Percentiles rank a stretch among this genome's conserved stretches.
Evolutionary conservation across 2,329 filamentous ascomycete genomes (phyloP).

Genomic region (Penicillium sp.): DNA sequence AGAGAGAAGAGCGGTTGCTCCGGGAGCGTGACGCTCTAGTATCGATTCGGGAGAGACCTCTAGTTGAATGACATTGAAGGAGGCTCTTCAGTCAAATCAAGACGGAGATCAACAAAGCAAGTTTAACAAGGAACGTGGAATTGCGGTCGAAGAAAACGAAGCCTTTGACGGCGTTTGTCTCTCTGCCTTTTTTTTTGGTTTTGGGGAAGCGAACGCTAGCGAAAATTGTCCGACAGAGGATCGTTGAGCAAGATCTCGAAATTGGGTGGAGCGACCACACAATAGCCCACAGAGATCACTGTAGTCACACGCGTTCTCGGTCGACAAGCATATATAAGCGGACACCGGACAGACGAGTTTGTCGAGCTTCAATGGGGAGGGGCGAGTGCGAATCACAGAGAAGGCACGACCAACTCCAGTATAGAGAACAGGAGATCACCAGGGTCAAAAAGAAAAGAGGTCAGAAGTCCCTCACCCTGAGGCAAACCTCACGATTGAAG

Average conservation of each 20-base stretch:
- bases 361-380: constrained; percentile 1
- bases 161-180: constrained; percentile 1
- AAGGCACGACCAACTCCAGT: not conserved
- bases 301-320: not conserved
- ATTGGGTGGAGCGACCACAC: not conserved
- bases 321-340: no score
- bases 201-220: constrained; percentile 5
- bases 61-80: constrained; percentile 39
- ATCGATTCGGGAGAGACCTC: constrained; percentile 26
- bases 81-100: constrained; percentile 20
- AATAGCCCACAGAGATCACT: not conserved
- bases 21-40: constrained; percentile 35
- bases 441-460: constrained; percentile 5
- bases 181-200: no score
- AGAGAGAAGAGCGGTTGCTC: constrained; percentile 33
- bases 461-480: constrained; percentile 22
- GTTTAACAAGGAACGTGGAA: no score
- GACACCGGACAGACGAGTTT: not conserved
- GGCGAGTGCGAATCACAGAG: not conserved
- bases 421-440: not conserved
- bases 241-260: not conserved
- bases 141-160: no score
- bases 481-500: constrained; percentile 21
- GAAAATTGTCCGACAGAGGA: constrained; percentile 2
- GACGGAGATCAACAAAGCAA: not conserved